phyloP scores from a whole-genome alignment of 1,284 basidiomycete genomes.

The Inonotus hispidus region DNA sequence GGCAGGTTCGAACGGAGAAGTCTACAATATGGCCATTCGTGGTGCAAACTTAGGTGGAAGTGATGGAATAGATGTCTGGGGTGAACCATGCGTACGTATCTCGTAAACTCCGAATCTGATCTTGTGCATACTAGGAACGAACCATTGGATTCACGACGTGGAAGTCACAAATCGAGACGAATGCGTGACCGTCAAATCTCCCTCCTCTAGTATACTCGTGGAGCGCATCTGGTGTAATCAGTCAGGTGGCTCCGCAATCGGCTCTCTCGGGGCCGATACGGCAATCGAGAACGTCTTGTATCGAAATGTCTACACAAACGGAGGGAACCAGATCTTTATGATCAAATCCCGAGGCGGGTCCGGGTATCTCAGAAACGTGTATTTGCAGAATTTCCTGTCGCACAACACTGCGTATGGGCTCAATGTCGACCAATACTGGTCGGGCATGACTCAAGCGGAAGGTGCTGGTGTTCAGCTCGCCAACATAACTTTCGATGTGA shows the following conservation, averaged over 20 bases:
- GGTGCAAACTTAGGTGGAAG: constrained; percentile 33
- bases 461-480: constrained; percentile 28
- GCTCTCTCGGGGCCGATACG: constrained; percentile 29
- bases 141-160: constrained; percentile 34
- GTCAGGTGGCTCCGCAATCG: constrained; percentile 32
- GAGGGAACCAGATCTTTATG: constrained; percentile 34
- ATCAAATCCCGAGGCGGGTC: constrained; percentile 33
- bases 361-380: constrained; percentile 31
- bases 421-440: constrained; percentile 32
- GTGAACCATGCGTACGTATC: constrained; percentile 15
- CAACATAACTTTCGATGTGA: constrained; percentile 29
- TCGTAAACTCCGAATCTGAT: neutral
- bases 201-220: constrained; percentile 30
- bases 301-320: constrained; percentile 30
- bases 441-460: constrained; percentile 17
- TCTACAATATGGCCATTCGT: constrained; percentile 34
- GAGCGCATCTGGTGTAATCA: constrained; percentile 37
- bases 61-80: constrained; percentile 34
- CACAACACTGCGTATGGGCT: constrained; percentile 32
- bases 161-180: constrained; percentile 36
- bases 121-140: constrained; percentile 19
- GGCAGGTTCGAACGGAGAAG: constrained; percentile 30
- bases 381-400: constrained; percentile 32
- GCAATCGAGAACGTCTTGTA: constrained; percentile 32
- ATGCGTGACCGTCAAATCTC: constrained; percentile 34